These are phyloP conservation scores for Botryosphaeria agaves DNA, from an alignment of 2,329 filamentous ascomycete genomes.

Conservation along the genomic window DNA sequence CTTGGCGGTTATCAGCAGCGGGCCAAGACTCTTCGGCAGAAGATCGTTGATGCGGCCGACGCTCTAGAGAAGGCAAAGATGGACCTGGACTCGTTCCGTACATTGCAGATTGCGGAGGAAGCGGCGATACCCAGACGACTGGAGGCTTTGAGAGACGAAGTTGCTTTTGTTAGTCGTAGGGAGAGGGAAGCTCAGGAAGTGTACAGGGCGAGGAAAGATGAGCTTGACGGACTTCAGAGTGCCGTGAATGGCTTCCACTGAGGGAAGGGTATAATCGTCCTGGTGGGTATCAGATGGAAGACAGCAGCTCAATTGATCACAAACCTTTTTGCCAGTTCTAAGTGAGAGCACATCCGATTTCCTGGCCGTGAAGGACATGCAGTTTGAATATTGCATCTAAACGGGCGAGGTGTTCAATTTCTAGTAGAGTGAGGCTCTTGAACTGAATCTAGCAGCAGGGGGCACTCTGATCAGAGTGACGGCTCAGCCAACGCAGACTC, in stretches of 20 bases:
- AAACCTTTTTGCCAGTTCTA: no score
- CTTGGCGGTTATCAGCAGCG: constrained; percentile 84
- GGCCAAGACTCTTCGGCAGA: constrained; percentile 60
- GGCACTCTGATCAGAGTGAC: no score
- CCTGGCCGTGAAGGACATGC: no score
- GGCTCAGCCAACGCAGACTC: no score
- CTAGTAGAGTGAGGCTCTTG: no score
- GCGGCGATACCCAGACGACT: constrained; percentile 56
- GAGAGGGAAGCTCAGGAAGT: constrained; percentile 84
- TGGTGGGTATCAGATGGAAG: no score
- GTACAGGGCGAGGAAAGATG: constrained; percentile 60
- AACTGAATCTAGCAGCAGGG: no score
- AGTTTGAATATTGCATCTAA: no score
- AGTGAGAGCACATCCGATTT: no score
- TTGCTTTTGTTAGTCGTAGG: constrained; percentile 58
- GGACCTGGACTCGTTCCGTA: constrained; percentile 57
- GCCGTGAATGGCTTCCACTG: constrained; percentile 1
- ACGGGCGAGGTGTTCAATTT: no score
- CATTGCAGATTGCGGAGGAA: constrained; percentile 63
- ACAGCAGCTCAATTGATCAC: no score
- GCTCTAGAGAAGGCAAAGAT: constrained; percentile 56
- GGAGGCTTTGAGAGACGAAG: constrained; percentile 64
- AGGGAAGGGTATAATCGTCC: no score
- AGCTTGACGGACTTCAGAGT: constrained; percentile 44
- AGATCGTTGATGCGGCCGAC: constrained; percentile 58